Conservation (phyloP, 495 filamentous ascomycete species). For the Beverwykella pulmonaria region DNA sequence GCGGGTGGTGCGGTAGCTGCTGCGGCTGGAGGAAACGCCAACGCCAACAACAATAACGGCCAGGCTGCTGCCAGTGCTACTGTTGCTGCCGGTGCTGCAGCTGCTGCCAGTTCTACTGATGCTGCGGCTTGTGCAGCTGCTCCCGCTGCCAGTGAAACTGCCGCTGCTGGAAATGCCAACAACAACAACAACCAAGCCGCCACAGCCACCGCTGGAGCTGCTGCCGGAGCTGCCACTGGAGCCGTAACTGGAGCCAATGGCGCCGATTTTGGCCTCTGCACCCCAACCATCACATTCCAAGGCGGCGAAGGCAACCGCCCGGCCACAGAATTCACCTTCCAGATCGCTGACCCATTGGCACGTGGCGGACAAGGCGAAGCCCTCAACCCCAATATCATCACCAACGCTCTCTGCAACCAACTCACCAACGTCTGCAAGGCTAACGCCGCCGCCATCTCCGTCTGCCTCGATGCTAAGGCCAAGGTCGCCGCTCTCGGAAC, state of each 20-base stretch:
- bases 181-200: conserved; percentile 9
- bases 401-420: conserved; percentile 62
- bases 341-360: conserved; percentile 53
- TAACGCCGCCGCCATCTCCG: conserved; percentile 49
- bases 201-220: not conserved
- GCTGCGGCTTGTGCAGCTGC: not conserved
- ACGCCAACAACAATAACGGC: conserved; percentile 11
- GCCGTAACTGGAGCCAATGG: conserved; percentile 28
- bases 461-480: conserved; percentile 47
- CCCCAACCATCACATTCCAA: conserved; percentile 58
- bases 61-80: not conserved
- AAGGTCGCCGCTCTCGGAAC: conserved; percentile 40
- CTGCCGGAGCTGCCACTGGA: conserved; percentile 17
- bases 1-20: conserved; percentile 39
- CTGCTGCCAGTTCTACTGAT: not conserved
- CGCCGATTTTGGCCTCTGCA: conserved; percentile 57
- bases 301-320: conserved; percentile 52
- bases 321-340: conserved; percentile 58
- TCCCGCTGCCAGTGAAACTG: conserved; percentile 2
- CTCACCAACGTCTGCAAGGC: conserved; percentile 52
- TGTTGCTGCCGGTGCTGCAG: conserved; percentile 6
- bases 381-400: conserved; percentile 66
- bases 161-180: not conserved
- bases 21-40: conserved; percentile 19
- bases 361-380: conserved; percentile 56